These are phyloP conservation scores for Prunus mume DNA, from an alignment of 306 rosid genomes.

Conservation along the genomic window DNA sequence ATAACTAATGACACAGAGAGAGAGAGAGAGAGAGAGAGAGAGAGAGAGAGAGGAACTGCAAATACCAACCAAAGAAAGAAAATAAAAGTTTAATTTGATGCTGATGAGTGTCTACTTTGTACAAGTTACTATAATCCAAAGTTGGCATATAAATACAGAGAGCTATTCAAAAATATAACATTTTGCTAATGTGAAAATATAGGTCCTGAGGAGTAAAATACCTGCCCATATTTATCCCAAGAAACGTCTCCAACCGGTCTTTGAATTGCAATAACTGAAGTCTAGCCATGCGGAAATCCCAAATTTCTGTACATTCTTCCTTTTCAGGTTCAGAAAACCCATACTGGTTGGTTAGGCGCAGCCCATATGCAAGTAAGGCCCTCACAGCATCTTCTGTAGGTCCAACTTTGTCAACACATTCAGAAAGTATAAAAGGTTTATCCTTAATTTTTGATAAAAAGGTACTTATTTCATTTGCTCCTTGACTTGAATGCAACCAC, in stretches of 20 bases:
- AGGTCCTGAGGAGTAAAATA: conserved; percentile 29
- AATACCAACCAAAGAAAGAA: not conserved
- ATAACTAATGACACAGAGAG: not conserved
- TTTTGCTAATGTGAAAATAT: not conserved
- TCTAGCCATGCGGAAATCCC: conserved; percentile 76
- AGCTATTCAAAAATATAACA: not conserved
- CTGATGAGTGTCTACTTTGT: too few relatives aligned
- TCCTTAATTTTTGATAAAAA: conserved; percentile 71
- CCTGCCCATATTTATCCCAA: conserved; percentile 99
- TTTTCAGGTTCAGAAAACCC: conserved; percentile 54
- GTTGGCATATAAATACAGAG: not conserved
- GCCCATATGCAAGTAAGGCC: conserved; percentile 80
- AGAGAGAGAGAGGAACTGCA: not conserved
- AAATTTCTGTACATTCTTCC: conserved; percentile 41
- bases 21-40: too few relatives aligned
- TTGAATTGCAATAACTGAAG: conserved; percentile 78
- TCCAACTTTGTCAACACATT: conserved; percentile 83
- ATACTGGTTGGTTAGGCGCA: conserved; percentile 65
- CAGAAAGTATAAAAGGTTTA: conserved; percentile 61
- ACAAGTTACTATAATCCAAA: too few relatives aligned
- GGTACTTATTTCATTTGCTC: conserved; percentile 58
- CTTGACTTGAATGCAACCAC: conserved; percentile 85
- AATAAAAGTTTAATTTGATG: not conserved
- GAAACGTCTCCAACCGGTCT: conserved; percentile 88
- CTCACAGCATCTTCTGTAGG: conserved; percentile 74